Base-by-base conservation (phyloP, 805 yeast species). In the Tetrapisispora arboricola region DNA sequence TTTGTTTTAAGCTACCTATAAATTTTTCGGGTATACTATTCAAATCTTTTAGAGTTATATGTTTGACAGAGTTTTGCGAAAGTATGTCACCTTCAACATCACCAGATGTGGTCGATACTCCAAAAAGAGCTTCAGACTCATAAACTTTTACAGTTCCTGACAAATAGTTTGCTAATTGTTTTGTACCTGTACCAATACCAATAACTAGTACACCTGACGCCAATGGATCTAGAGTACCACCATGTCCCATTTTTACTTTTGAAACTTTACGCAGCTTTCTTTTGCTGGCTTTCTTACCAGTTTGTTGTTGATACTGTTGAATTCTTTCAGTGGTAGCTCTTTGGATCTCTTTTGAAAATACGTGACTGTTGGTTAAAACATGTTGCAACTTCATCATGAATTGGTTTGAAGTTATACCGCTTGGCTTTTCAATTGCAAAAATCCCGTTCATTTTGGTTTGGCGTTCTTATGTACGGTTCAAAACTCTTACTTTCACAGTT, bases 181-280 rank as follows among this genome's bases (percentile, higher is more conserved):
- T 94, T 2, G 99, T 92, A 3, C 98, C 98, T 1, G 69, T 47
- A 6, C 96, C 96, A n/a, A 92, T 75, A 5, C 98, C 99, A 41
- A 92, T 70, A 2, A 94, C 90, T 32, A 84, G 61, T 1, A 90
- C 88, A 10, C 99, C 99, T n/a, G 87, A 78, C 0, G 99, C 99
- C 32, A 84, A 63, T 0, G 97, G 96, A 55, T 92, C 99, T 29
- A 92, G 67, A 0, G 99, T 92, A 9, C 99, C 99, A 16, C 98
- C 99, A 60, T 92, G 99, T 1, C 99, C 99, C 69, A 90, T 81
- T 55, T 92, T 92, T 26, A 88, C 78, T 51, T 78, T 79, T 6
- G 64, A 50, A 4, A 73, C 65, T 25, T 68, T 68, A 19, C 71
- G 64, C 22, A 73, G 66, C 43, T 74, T 73, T 40, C 74, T 71